Evolutionary conservation across 179 eudicot genomes (phyloP).

Genomic region (Drosera spatulata): DNA sequence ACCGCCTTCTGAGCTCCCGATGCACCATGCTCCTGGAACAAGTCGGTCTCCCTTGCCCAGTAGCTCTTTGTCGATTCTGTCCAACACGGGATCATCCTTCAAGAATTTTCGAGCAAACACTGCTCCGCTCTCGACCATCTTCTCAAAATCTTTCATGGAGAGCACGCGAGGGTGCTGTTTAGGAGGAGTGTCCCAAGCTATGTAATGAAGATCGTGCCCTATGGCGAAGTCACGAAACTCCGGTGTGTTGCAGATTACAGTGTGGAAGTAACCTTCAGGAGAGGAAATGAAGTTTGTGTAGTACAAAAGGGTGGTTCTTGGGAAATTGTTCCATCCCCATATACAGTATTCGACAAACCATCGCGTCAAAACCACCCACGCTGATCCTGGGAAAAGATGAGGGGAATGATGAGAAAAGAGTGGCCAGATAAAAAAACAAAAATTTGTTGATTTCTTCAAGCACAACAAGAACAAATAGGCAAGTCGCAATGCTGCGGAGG

Average conservation of each 20-base stretch:
- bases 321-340: constrained; percentile 95
- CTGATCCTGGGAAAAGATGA: constrained; percentile 55
- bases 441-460: too few relatives aligned
- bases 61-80: constrained; percentile 51
- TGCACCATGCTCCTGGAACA: constrained; percentile 86
- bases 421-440: too few relatives aligned
- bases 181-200: constrained; percentile 83
- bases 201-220: constrained; percentile 81
- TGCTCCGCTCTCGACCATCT: constrained; percentile 53
- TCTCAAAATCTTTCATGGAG: constrained; percentile 30
- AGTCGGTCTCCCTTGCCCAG: constrained; percentile 47
- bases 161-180: constrained; percentile 73
- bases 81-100: constrained; percentile 47
- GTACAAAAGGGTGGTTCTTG: constrained; percentile 81
- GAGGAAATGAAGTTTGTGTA: constrained; percentile 81
- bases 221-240: constrained; percentile 44
- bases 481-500: too few relatives aligned
- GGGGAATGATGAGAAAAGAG: neutral
- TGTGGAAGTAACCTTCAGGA: constrained; percentile 86
- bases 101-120: constrained; percentile 76
- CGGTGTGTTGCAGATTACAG: constrained; percentile 72
- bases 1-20: constrained; percentile 21
- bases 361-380: constrained; percentile 85
- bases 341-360: constrained; percentile 66
- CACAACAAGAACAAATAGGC: too few relatives aligned